Evolutionary conservation across 768 basidiomycete species (phyloP), one percentile per base, ranked within the genome.

Genomic region (Rhodosporidiobolus odoratus): DNA sequence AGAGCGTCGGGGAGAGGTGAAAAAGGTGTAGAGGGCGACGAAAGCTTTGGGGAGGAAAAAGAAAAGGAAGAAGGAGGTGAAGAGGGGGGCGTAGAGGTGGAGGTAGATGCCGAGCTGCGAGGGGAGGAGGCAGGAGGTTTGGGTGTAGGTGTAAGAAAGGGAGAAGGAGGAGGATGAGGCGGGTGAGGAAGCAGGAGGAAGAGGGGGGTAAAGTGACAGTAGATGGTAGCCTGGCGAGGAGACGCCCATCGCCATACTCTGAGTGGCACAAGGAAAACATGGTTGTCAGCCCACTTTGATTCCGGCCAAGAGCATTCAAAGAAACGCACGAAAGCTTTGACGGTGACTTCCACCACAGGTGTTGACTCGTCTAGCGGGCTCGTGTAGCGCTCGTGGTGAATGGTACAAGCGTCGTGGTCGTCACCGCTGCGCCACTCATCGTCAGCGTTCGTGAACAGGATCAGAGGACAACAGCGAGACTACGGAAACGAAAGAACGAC

Each of bases 331-430:
- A 96, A 83, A 3, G 91, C 88, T 79, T 92, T 96, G 76, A 97
- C 85, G 0, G 91, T 90, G 27, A 94, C 84, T 80, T 98, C 94
- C 37, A 32, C 43, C n/a, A 68, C 57, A 34, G 43, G 34, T 13
- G 41, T 57, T 10, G 8, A 17, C 6, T 43, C 37, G 60, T 83
- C 84, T 19, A 86, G 81, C 43, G 79, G 79, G 43, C 68, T 68
- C n/a, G 69, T 69, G 64, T 71, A 71, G n/a, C n/a, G n/a, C 62
- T 79, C 77, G 72, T 80, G 74, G 78, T 88, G 86, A 77, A 82
- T 82, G n/a, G 76, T 90, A 79, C 95, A 98, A 73, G 94, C 92
- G 76, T 97, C 95, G 78, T 96, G 93, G 77, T 97, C 93, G 79
- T 97, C 92, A 9, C 91, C 95, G 74, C 71, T 72, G 66, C 37